Percentiles rank a stretch among this genome's conserved stretches.
phyloP scores from a whole-genome alignment of 2,329 filamentous ascomycete genomes.

The Lachnellula suecica region DNA sequence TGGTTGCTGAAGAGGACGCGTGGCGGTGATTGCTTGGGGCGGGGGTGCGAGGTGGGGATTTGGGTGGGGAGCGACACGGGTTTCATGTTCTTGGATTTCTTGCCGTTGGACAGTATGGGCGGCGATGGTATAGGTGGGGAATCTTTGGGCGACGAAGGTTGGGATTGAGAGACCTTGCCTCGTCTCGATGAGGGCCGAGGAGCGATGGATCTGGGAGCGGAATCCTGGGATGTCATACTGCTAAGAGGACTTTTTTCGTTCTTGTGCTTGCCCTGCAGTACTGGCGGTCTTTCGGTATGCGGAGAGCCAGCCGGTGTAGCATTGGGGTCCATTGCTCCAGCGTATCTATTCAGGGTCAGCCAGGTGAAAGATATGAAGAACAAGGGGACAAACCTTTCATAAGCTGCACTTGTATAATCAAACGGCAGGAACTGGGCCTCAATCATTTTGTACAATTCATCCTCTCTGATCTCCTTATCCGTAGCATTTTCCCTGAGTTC shows the following conservation, averaged over 20 bases:
- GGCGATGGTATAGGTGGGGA: slow-evolving; percentile 26
- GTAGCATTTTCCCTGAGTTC: slow-evolving; percentile 92
- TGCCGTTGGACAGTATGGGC: slow-evolving; percentile 21
- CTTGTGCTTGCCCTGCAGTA: background rate
- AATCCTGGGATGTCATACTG: slow-evolving; percentile 6
- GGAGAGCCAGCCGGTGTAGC: slow-evolving; percentile 14
- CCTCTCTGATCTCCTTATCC: slow-evolving; percentile 89
- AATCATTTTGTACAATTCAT: slow-evolving; percentile 91
- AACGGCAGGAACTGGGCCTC: slow-evolving; percentile 93
- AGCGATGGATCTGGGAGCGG: slow-evolving; percentile 13
- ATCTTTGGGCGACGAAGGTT: slow-evolving; percentile 25
- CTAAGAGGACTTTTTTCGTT: background rate
- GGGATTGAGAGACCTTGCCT: slow-evolving; percentile 25
- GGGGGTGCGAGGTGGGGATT: slow-evolving; percentile 1
- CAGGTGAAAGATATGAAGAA: slow-evolving; percentile 1
- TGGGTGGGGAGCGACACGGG: slow-evolving; percentile 1
- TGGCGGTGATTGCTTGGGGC: background rate
- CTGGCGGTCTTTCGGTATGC: slow-evolving; percentile 1
- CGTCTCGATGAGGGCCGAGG: slow-evolving; percentile 18
- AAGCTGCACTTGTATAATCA: slow-evolving; percentile 85
- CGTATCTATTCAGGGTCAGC: slow-evolving; percentile 30
- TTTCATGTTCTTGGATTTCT: slow-evolving; percentile 8
- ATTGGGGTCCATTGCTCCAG: slow-evolving; percentile 31
- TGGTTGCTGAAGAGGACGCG: too few relatives aligned
- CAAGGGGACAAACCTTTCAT: slow-evolving; percentile 60